A percentile compares a stretch with the other conserved stretches of the same genome.
Conservation (phyloP, 2,329 filamentous ascomycete species). For the Penicillium sclerotigenum region DNA sequence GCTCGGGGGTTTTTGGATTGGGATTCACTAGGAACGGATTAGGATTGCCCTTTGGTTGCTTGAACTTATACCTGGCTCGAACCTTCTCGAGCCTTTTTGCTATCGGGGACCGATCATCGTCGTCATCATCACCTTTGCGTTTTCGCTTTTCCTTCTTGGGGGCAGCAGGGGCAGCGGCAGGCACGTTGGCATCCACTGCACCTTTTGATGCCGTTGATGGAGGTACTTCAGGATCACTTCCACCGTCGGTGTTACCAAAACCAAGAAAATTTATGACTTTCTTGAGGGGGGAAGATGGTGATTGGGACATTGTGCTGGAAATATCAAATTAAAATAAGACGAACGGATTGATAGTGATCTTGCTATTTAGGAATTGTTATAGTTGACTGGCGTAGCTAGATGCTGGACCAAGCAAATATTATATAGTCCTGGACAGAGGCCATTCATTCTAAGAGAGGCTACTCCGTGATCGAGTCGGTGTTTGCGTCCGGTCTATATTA, state of each 20-base stretch:
- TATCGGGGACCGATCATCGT: too few species aligned
- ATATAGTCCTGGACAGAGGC: not conserved
- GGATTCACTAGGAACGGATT: not conserved
- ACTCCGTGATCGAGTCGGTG: not conserved
- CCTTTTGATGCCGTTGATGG: not conserved
- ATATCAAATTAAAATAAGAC: not conserved
- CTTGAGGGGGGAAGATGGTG: not conserved
- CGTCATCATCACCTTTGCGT: not conserved
- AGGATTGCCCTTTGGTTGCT: not conserved
- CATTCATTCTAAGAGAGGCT: not conserved
- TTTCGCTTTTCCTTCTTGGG: too few species aligned
- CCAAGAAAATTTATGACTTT: not conserved
- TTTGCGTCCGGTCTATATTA: not conserved
- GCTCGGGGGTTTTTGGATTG: too few species aligned
- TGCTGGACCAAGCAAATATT: not conserved
- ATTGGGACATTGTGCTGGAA: not conserved
- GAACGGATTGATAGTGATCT: too few species aligned
- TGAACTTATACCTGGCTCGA: not conserved
- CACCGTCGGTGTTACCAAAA: too few species aligned
- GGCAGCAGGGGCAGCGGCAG: not conserved
- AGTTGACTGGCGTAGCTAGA: not conserved
- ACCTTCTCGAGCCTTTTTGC: not conserved
- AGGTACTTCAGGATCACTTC: not conserved
- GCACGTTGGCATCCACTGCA: not conserved
- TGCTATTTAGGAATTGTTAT: not conserved